Conservation (phyloP, 495 filamentous ascomycete species). For the Penicillium desertorum region DNA sequence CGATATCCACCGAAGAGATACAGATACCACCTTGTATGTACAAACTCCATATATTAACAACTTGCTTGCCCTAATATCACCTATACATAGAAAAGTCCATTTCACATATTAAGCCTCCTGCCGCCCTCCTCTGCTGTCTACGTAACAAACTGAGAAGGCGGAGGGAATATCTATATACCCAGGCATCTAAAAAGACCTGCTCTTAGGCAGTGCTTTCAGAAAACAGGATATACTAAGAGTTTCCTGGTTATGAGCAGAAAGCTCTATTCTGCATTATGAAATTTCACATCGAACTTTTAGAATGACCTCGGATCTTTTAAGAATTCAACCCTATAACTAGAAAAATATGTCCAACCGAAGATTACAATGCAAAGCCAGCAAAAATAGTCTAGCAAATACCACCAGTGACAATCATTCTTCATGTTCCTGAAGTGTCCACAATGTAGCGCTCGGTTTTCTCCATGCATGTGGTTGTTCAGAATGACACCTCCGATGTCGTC, state of each 20-base stretch:
- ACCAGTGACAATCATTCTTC: slow-evolving; percentile 8
- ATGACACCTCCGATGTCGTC: slow-evolving; percentile 43
- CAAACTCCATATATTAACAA: neutral
- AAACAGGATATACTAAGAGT: too few relatives aligned
- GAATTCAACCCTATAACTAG: neutral
- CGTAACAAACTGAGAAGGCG: too few relatives aligned
- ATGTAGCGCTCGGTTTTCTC: slow-evolving; percentile 39
- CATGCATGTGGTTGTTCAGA: slow-evolving; percentile 46
- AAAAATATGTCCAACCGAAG: neutral
- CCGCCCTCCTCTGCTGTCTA: too few relatives aligned
- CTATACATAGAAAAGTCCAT: neutral
- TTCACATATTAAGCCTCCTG: too few relatives aligned
- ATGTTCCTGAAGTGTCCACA: slow-evolving; percentile 43
- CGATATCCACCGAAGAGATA: neutral
- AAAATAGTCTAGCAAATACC: neutral
- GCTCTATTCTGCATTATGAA: too few relatives aligned
- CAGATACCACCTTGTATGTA: neutral
- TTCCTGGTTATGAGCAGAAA: too few relatives aligned
- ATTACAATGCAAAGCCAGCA: neutral
- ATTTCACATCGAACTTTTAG: neutral
- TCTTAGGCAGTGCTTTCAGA: too few relatives aligned
- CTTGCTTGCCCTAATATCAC: neutral
- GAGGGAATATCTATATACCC: too few relatives aligned
- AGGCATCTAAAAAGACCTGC: too few relatives aligned
- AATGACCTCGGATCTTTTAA: neutral